Evolutionary conservation across 805 yeast genomes (phyloP).

Genomic region (Vanderwaltozyma verrucispora): DNA sequence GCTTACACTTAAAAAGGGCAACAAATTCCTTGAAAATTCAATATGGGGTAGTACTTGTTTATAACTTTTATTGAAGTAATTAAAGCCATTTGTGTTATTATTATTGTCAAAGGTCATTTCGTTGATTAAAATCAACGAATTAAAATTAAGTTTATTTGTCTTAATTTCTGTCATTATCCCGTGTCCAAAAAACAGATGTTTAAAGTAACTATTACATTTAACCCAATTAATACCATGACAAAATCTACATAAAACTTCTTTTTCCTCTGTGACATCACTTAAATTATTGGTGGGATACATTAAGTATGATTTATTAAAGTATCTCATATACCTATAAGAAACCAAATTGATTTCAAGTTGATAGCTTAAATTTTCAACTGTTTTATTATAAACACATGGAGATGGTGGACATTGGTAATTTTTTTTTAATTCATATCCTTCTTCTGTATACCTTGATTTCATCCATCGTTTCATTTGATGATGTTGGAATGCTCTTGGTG

Average conservation of each 20-base stretch:
- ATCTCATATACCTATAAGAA: constrained; percentile 6
- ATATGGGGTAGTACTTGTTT: constrained; percentile 3
- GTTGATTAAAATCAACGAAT: neutral
- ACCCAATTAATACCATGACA: constrained; percentile 20
- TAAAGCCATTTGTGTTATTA: neutral
- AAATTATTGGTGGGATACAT: neutral
- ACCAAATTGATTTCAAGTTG: constrained; percentile 2
- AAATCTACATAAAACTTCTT: constrained; percentile 13
- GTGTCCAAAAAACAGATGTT: constrained; percentile 16
- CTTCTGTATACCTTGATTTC: constrained; percentile 6
- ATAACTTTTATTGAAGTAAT: constrained; percentile 2
- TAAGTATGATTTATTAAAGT: constrained; percentile 1
- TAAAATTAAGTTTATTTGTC: neutral
- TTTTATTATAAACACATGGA: constrained; percentile 1
- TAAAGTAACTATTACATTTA: constrained; percentile 4
- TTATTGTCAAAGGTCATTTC: neutral
- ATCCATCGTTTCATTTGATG: constrained; percentile 11
- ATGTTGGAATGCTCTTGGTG: constrained; percentile 16
- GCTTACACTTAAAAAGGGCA: constrained; percentile 5
- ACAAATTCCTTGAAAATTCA: constrained; percentile 8
- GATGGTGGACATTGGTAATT: constrained; percentile 12
- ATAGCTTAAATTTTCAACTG: neutral
- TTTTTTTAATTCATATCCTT: constrained; percentile 8
- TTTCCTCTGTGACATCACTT: neutral
- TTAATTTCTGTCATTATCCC: constrained; percentile 12